Evolutionary conservation across 164 flowering plant genomes (phyloP), one percentile per base, ranked within the genome.

Genomic region (Nymphaea colorata): DNA sequence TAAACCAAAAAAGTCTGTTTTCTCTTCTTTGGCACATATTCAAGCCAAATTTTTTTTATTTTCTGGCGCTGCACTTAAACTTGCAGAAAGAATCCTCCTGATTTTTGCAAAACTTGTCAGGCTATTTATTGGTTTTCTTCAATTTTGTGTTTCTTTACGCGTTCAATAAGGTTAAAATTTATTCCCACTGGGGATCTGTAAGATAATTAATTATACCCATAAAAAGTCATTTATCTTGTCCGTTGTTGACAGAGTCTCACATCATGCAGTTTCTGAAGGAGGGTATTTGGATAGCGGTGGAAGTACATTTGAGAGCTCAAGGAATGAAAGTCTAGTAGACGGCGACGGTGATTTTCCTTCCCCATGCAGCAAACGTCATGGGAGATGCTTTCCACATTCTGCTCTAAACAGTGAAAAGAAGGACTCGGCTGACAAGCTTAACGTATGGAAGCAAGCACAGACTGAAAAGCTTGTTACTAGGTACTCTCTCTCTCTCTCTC

Each of bases 401-500:
- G 36, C 7, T 51, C 44, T 6, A 69, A 10, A 47, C 25, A 10
- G 41, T 16, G 55, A 60, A 5, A 72, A 47, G 67, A 70, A 65
- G 65, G 73, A 75, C 16, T 5, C 25, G 55, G 70, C 65, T 17
- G 47, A 65, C 16, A 62, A 72, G 68, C 61, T 66, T 11, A 25
- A 47, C 55, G 70, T 70, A 17, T 65, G 76, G 71, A 74, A 57
- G 67, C 69, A 72, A 67, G 73, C 77, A 11, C 17, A 51, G 51
- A 43, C 70, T 6, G 55, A 42, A 42, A 68, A 67, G 42, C 65
- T 72, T 66, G 59, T 77, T 67, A 43, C 72, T 51, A 75, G 36
- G 77, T 77, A 42, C 16, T 15, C 41, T 12, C 44, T 18, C 10
- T 42, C 16, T 61, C 16, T 41, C 45, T 62, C 42, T 61, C 17